Evolutionary conservation across 179 eudicot species (phyloP).

Genomic region (Spergularia azorica): DNA sequence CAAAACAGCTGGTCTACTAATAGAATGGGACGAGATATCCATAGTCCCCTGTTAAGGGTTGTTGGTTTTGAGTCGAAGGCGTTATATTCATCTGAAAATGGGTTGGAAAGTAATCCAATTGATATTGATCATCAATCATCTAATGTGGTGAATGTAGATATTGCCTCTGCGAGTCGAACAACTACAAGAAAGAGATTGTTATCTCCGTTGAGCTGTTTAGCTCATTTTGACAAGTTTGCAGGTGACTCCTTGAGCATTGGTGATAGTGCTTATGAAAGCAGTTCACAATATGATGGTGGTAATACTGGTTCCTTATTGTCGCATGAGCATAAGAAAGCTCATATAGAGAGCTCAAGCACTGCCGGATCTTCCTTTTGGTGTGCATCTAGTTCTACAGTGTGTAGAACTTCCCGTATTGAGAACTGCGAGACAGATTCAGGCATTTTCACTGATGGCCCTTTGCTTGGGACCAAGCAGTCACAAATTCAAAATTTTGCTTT

Average conservation of each 20-base stretch:
- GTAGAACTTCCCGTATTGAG: slow-evolving; percentile 31
- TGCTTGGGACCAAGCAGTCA: slow-evolving; percentile 43
- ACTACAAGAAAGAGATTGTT: slow-evolving; percentile 62
- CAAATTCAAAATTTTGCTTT: neutral
- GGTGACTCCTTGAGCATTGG: slow-evolving; percentile 64
- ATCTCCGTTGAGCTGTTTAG: slow-evolving; percentile 60
- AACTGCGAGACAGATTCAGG: slow-evolving; percentile 24
- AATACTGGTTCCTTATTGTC: slow-evolving; percentile 27
- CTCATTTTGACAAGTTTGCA: slow-evolving; percentile 34
- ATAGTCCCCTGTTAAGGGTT: slow-evolving; percentile 58
- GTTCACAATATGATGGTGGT: slow-evolving; percentile 28
- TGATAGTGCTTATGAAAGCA: slow-evolving; percentile 26
- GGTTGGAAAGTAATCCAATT: slow-evolving; percentile 27
- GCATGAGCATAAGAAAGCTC: slow-evolving; percentile 69
- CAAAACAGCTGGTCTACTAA: slow-evolving; percentile 31
- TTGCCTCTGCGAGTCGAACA: slow-evolving; percentile 36
- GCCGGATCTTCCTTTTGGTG: slow-evolving; percentile 32
- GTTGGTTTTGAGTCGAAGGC: slow-evolving; percentile 62
- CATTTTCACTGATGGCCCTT: slow-evolving; percentile 64
- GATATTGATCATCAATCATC: slow-evolving; percentile 28
- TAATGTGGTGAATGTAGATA: slow-evolving; percentile 24
- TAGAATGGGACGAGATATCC: slow-evolving; percentile 34
- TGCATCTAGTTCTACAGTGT: slow-evolving; percentile 33
- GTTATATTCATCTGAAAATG: slow-evolving; percentile 29
- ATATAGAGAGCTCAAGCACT: slow-evolving; percentile 43